Percentiles rank a stretch among this genome's conserved stretches.
phyloP scores from a whole-genome alignment of 1,284 basidiomycete genomes.

The Pseudomicrostroma phylloplanum region DNA sequence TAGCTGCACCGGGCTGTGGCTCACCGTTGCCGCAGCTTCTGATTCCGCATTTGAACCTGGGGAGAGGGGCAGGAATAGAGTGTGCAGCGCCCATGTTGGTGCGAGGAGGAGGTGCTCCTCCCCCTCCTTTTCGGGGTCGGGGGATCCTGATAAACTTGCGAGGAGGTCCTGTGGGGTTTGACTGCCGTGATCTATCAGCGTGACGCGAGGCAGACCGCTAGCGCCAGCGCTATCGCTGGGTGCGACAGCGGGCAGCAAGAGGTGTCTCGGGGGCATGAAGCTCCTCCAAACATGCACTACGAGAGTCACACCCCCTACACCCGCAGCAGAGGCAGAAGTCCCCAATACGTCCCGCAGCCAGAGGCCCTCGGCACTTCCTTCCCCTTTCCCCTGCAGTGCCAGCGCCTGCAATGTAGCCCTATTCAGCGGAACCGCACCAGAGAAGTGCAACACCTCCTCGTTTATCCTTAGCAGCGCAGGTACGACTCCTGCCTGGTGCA shows the following conservation, averaged over 20 bases:
- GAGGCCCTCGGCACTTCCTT: no score
- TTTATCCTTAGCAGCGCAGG: slow-evolving; percentile 23
- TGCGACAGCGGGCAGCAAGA: slow-evolving; percentile 12
- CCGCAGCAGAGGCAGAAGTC: not conserved
- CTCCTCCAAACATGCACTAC: slow-evolving; percentile 23
- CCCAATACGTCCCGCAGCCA: no score
- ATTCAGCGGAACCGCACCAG: not conserved
- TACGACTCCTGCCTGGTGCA: slow-evolving; percentile 28
- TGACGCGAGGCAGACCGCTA: not conserved
- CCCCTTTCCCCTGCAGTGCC: not conserved
- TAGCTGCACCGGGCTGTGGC: not conserved
- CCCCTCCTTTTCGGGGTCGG: not conserved
- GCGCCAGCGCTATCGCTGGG: not conserved
- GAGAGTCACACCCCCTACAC: not conserved
- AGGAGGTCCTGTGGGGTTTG: no score
- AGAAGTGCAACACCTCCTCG: not conserved
- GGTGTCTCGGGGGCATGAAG: slow-evolving; percentile 25
- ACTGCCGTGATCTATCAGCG: slow-evolving; percentile 4
- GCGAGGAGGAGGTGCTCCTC: slow-evolving; percentile 7
- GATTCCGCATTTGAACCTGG: not conserved
- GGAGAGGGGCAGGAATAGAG: not conserved
- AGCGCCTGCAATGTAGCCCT: not conserved
- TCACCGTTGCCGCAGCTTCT: not conserved
- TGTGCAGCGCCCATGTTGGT: slow-evolving; percentile 13
- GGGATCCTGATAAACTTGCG: not conserved